Evolutionary conservation across 2,329 filamentous ascomycete genomes (phyloP), one percentile per base, ranked within the genome.

Genomic region (Coniochaeta sp.): DNA sequence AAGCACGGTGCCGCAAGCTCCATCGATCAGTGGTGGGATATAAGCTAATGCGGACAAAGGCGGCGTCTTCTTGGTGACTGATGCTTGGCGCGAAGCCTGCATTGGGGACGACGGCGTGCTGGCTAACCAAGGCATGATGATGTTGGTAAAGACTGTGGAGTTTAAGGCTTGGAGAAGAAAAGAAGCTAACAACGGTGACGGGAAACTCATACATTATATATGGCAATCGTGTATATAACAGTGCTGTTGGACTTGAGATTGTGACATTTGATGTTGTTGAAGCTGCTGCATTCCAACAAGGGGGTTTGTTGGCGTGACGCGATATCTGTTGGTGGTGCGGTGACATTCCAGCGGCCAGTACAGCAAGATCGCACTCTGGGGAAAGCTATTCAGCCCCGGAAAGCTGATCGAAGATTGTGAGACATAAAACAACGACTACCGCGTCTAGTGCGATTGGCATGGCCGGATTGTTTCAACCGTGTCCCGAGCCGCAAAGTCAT

Each of bases 1-100:
- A 1, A 71, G 71, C 9, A 67, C 64, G 1, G 72, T 75, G 14
- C 72, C 71, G 58, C 69, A 71, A 0, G 72, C 69, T 2, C 70
- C 69, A 58, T 75, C 73, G 60, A 72, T 71, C 7, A 75, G 66
- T 0, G 73, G 68, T 17, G 73, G 72, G 57, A 74, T 69, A 62
- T 72, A 75, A 0, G 69, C 72, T 22, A 73, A 62, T 4, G 67
- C 65, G 3, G 61, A 22, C 36, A 28, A 52, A 28, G 47, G 36
- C 19, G 54, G 9, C 31, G 11, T 12, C 54, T 22, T 34, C 28
- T 34, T 34, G 54, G 54, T 8, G 6, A 6, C 14, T 28, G 54
- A 57, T 38, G 22, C 16, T 31, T 38, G 28, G 24, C 54, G 54
- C 5, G 54, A 11, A 16, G 54, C 22, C 31, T 57, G 54, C 54